These are phyloP conservation scores for Trichoderma simmonsii DNA, from an alignment of 2,329 filamentous ascomycete species.

Conservation along the genomic window DNA sequence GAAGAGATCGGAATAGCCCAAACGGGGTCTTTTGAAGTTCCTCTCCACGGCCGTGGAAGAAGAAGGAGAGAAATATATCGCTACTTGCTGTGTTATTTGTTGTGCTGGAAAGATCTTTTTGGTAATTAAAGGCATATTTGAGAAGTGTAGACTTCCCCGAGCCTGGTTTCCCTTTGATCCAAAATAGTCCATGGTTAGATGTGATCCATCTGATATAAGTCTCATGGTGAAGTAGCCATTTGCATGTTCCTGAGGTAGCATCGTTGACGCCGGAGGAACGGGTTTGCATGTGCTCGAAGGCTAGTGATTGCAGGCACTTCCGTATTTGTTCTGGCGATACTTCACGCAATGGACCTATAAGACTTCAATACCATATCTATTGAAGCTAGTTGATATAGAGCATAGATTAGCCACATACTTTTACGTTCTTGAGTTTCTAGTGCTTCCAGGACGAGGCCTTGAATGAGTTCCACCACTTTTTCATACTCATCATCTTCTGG, in stretches of 20 bases:
- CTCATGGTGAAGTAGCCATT: constrained; percentile 31
- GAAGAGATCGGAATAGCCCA: constrained; percentile 36
- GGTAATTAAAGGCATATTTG: constrained; percentile 31
- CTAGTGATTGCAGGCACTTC: constrained; percentile 30
- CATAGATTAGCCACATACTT: neutral
- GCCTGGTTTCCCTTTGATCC: constrained; percentile 41
- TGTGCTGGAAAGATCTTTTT: neutral
- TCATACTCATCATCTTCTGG: neutral
- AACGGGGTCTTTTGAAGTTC: constrained; percentile 31
- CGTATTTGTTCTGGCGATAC: neutral
- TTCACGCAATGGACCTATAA: neutral
- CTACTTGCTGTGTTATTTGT: neutral
- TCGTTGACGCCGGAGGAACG: constrained; percentile 22
- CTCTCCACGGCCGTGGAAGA: constrained; percentile 35
- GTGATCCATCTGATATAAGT: constrained; percentile 26
- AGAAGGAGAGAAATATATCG: constrained; percentile 30
- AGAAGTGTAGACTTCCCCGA: constrained; percentile 41
- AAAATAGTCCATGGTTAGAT: constrained; percentile 27
- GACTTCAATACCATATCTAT: neutral
- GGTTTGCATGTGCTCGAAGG: constrained; percentile 30
- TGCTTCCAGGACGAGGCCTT: neutral
- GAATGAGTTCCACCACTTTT: neutral
- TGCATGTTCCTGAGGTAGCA: constrained; percentile 29
- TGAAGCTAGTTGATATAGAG: neutral
- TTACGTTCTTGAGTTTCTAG: neutral